Evolutionary conservation across 192 early-diverging fungal species (phyloP), one percentile per base, ranked within the genome.

Genomic region (Coemansia sp.): DNA sequence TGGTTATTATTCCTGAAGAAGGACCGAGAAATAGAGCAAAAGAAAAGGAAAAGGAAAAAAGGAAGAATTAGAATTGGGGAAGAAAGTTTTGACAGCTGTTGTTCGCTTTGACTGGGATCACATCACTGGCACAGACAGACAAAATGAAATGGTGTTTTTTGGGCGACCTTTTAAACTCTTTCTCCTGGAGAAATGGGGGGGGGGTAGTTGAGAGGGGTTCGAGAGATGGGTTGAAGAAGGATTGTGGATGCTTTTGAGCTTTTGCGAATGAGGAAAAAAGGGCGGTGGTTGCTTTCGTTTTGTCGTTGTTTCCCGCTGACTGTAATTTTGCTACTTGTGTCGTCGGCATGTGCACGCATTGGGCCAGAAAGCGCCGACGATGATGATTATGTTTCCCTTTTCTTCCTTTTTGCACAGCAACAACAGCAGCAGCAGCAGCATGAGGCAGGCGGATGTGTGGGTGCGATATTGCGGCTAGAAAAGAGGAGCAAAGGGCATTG

Each of bases 321-420:
- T 58, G 56, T 58, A 58, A 58, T 58, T 58, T 8, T 56, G 32
- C 6, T 40, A 1, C 5, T 40, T 58, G 5, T 47, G 10, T 11
- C 56, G 36, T 2, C 39, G 56, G 15, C 56, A 58, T 58, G 56
- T 58, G 56, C 56, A 40, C 39, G 56, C 39, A 58, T 58, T 58
- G 56, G 46, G 56, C 22, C 16, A 21, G 56, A 58, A 40, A 58
- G 13, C 36, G 39, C 37, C 56, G 13, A n/a, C 3, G 32, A 8
- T 37, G 26, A 26, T 26, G 26, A 26, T 26, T 26, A 26, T 26
- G 26, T 26, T 26, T 26, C 26, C 26, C 26, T 26, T 26, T 26
- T 8, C 45, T 26, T 26, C 26, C 26, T 3, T 22, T 52, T 52
- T 52, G 9, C 22, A 52, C 49, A 36, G 39, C 56, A 47, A 52